Evolutionary conservation across 345 rosid species (phyloP), one percentile per base, ranked within the genome.

Genomic region (Hirschfeldia incana): DNA sequence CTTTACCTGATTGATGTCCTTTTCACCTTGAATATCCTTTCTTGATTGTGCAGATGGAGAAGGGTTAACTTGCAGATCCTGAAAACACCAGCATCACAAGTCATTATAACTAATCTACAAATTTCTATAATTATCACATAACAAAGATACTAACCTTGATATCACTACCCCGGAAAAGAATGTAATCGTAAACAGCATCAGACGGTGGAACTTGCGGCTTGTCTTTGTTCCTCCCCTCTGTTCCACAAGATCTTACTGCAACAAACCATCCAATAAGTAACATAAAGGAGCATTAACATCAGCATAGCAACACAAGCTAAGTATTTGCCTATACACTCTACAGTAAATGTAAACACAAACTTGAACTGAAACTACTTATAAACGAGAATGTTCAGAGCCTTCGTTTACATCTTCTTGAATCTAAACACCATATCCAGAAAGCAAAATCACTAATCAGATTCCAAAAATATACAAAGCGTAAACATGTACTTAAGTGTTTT

Each of bases 31-130:
- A 75, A 55, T 75, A 30, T 65, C 83, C 26, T 58, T 69, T 58
- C 6, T 75, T 39, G 93, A 76, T 68, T 86, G 93, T 44, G 72
- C 88, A 83, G 94, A 88, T 39, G 93, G 89, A 76, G 92, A 83
- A 76, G 94, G 87, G 80, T 90, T 94, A 65, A 94, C 97, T 84
- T 92, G 94, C 65, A 94, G 88, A 77, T 94, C 98, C 98, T 94
- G 90, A 37, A 76, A 79, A 70, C 78, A 32, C 37, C 70, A 37
- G 62, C 21, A 67, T 29, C 61, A 68, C 6, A 60, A 13, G 8
- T 13, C 17, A 60, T 21, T 10, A n/a, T 1, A 55, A 46, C 49
- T 12, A 21, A 29, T 4, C 33, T 59, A 44, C 29, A 44, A 66
- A 58, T 4, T 21, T 66, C 1, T 9, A 5, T 36, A 30, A 44